Base-by-base conservation (phyloP, 306 rosid genomes). In the Psophocarpus tetragonolobus region DNA sequence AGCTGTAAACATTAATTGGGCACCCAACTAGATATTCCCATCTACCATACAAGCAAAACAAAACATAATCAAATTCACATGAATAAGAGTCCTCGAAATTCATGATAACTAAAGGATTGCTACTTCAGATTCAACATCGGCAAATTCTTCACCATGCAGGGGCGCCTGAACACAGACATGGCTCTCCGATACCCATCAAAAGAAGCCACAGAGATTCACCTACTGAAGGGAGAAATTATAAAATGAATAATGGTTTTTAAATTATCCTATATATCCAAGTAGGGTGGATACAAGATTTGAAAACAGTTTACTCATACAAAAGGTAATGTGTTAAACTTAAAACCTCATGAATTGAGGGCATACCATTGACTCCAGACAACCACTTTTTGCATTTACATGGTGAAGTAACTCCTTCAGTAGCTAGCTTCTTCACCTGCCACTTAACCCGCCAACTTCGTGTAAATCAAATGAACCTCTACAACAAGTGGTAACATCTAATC, bases 361-460 rank as follows among this genome's bases (percentile, higher is more conserved):
- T 89, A 89, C 91, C 97, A 84, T 61, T 71, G 76, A 74, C 87
- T 85, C 90, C 83, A 62, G 69, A 84, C 47, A 90, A 80, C 72
- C 82, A 80, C 71, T 71, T 42, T 81, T 82, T 51, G 87, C 82
- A 56, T 62, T 86, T 81, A 58, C 50, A 89, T 42, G 86, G 80
- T 76, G 88, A 77, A 77, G 79, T 56, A 85, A 85, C 87, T 78
- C 85, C 90, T 79, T 88, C 88, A 75, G 69, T 81, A 68, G 86
- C 83, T 79, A 69, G 75, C 75, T 82, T 77, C 92, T 80, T 78
- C 72, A 86, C 92, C 90, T 89, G 95, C 87, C 91, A 92, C 88
- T 87, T 81, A 80, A 88, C 86, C 90, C 90, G 79, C 86, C 88
- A 90, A 77, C 82, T 87, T 90, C 67, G 80, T 58, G 71, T 84